These are phyloP conservation scores for Podospora tetraspora DNA, from an alignment of 495 filamentous ascomycete species.

Conservation along the genomic window DNA sequence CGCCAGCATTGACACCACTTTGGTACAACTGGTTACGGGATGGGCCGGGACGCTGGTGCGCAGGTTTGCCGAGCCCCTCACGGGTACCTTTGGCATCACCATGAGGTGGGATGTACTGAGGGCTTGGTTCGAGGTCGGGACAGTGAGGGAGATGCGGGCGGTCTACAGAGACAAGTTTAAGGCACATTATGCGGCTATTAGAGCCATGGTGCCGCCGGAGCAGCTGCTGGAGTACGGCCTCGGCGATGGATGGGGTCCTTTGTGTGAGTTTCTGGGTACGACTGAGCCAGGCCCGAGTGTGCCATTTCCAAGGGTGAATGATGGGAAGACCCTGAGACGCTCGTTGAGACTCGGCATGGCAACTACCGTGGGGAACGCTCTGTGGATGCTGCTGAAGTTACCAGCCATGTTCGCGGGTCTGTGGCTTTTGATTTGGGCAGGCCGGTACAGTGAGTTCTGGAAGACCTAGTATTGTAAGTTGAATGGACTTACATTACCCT, in stretches of 20 bases:
- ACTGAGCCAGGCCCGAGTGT: slow-evolving; percentile 1
- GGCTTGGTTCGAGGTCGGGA: slow-evolving; percentile 8
- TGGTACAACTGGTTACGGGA: slow-evolving; percentile 6
- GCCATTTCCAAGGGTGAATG: slow-evolving; percentile 10
- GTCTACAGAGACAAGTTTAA: slow-evolving; percentile 2
- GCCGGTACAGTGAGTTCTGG: no score
- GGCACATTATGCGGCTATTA: slow-evolving; percentile 7
- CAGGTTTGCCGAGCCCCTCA: slow-evolving; percentile 1
- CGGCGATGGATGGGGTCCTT: slow-evolving; percentile 9
- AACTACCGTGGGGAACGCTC: not conserved
- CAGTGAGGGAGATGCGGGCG: slow-evolving; percentile 1
- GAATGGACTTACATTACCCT: no score
- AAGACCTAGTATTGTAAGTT: no score
- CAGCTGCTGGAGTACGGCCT: slow-evolving; percentile 7
- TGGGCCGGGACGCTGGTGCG: slow-evolving; percentile 7
- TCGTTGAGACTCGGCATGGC: slow-evolving; percentile 7
- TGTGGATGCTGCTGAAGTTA: slow-evolving; percentile 4
- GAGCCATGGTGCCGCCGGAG: slow-evolving; percentile 7
- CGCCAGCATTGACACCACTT: slow-evolving; percentile 6
- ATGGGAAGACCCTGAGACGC: slow-evolving; percentile 5
- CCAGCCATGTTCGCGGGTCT: not conserved
- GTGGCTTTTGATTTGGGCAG: slow-evolving; percentile 3
- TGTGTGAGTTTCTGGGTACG: slow-evolving; percentile 7
- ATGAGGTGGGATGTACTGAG: slow-evolving; percentile 10
- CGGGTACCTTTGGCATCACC: slow-evolving; percentile 7